phyloP scores from a whole-genome alignment of 345 rosid species.

The Lumnitzera littorea region DNA sequence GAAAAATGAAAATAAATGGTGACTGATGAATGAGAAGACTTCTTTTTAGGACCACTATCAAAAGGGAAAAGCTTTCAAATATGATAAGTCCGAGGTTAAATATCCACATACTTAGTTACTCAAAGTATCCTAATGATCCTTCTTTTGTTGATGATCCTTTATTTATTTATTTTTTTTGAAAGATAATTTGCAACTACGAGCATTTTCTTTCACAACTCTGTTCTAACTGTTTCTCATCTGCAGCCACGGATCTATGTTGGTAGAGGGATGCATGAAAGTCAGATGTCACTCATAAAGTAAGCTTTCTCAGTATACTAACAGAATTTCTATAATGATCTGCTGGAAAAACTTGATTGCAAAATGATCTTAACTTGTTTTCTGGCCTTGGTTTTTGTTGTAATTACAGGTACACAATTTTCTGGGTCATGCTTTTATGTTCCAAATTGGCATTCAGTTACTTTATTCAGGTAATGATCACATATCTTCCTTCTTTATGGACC shows the following conservation, averaged over 20 bases:
- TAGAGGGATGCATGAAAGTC: conserved; percentile 99
- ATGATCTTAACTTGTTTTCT: conserved; percentile 6
- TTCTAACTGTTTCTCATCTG: conserved; percentile 19
- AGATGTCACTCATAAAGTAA: conserved; percentile 80
- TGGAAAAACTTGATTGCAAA: conserved; percentile 5
- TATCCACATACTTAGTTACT: too few relatives aligned
- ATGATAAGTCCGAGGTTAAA: too few relatives aligned
- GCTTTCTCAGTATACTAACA: conserved; percentile 15
- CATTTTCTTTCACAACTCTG: conserved; percentile 1
- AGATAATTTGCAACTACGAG: not conserved
- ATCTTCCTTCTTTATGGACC: not conserved
- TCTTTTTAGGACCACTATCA: too few relatives aligned
- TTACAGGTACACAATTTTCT: conserved; percentile 85
- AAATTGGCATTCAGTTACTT: conserved; percentile 73
- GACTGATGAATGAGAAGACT: too few relatives aligned
- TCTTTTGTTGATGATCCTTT: not conserved
- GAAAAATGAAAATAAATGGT: too few relatives aligned
- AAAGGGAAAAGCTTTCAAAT: too few relatives aligned
- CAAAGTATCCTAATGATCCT: too few relatives aligned
- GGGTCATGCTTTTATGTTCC: conserved; percentile 68
- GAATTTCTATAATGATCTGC: conserved; percentile 4
- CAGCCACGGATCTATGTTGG: conserved; percentile 96
- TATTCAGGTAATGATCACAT: conserved; percentile 48
- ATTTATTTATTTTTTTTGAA: not conserved
- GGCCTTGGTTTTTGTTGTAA: conserved; percentile 5